Conservation (phyloP, 345 rosid species). For the Clarkia xantiana region DNA sequence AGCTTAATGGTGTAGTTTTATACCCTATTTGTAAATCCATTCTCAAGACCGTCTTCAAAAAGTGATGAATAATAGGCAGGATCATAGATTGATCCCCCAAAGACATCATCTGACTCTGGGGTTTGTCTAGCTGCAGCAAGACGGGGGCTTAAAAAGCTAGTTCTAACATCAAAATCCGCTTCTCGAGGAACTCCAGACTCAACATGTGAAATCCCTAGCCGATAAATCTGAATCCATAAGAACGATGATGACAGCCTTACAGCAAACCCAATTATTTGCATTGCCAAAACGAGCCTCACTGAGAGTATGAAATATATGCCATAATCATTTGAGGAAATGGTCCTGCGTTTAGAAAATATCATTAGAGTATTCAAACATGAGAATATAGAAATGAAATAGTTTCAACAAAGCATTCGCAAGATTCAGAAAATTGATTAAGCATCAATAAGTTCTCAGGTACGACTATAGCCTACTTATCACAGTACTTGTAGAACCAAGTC, state of each 20-base stretch:
- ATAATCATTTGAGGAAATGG: slow-evolving; percentile 36
- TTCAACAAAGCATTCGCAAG: neutral
- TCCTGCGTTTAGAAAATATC: slow-evolving; percentile 23
- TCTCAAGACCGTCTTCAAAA: slow-evolving; percentile 38
- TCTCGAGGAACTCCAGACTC: slow-evolving; percentile 24
- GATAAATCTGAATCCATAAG: slow-evolving; percentile 83
- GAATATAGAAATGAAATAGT: too few species aligned
- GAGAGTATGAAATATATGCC: slow-evolving; percentile 46
- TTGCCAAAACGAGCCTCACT: slow-evolving; percentile 58
- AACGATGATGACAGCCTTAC: slow-evolving; percentile 67
- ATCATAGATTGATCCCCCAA: slow-evolving; percentile 52
- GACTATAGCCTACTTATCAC: too few species aligned
- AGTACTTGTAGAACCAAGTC: too few species aligned
- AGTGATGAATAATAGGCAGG: slow-evolving; percentile 52
- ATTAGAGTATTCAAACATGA: neutral
- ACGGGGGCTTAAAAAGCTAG: slow-evolving; percentile 51
- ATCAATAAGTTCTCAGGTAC: neutral
- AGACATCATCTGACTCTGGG: slow-evolving; percentile 40
- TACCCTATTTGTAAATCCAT: slow-evolving; percentile 22
- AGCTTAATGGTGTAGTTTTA: too few species aligned
- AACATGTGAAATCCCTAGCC: slow-evolving; percentile 49
- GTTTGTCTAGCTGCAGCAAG: slow-evolving; percentile 19
- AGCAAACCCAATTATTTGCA: slow-evolving; percentile 65
- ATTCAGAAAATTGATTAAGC: too few species aligned
- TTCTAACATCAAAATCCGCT: slow-evolving; percentile 45